phyloP scores from a whole-genome alignment of 352 stramenopile genomes.

The Detonula confervacea region DNA sequence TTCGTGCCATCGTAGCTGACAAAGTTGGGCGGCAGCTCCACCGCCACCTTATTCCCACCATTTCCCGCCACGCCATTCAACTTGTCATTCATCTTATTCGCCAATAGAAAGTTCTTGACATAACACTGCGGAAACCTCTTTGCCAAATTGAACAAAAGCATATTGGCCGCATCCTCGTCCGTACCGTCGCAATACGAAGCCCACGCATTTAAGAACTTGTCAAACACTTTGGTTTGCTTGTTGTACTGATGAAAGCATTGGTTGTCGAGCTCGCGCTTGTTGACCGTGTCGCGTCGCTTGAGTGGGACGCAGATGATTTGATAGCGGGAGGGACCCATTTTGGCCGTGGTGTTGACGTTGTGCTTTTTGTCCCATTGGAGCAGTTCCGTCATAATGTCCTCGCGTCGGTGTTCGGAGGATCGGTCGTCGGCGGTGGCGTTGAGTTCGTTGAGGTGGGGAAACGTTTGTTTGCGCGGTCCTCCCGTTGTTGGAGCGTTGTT shows the following conservation, averaged over 20 bases:
- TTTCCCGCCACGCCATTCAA: not conserved
- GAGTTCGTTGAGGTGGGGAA: constrained; percentile 11
- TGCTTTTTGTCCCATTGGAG: constrained; percentile 37
- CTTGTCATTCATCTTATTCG: constrained; percentile 29
- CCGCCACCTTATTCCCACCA: not conserved
- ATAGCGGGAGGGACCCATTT: constrained; percentile 11
- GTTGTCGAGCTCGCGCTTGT: constrained; percentile 23
- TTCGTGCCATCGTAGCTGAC: constrained; percentile 40
- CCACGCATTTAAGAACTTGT: constrained; percentile 19
- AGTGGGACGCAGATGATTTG: constrained; percentile 31
- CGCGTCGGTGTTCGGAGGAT: not conserved
- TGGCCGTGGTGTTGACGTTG: constrained; percentile 11
- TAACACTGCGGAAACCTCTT: constrained; percentile 31
- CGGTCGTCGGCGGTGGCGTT: constrained; percentile 5
- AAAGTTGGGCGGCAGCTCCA: constrained; percentile 34
- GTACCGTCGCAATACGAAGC: constrained; percentile 22
- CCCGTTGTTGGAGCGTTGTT: not conserved
- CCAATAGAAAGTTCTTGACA: constrained; percentile 34
- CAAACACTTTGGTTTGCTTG: constrained; percentile 22
- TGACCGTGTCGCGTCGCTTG: not conserved
- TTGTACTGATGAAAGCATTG: constrained; percentile 28
- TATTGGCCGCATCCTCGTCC: constrained; percentile 30
- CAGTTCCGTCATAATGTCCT: constrained; percentile 29
- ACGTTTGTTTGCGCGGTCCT: constrained; percentile 16
- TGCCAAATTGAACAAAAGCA: constrained; percentile 31